Percentiles rank a stretch among this genome's conserved stretches.
These are phyloP conservation scores for Ophiosphaerella herpotricha DNA, from an alignment of 2,329 filamentous ascomycete species.

Conservation along the genomic window DNA sequence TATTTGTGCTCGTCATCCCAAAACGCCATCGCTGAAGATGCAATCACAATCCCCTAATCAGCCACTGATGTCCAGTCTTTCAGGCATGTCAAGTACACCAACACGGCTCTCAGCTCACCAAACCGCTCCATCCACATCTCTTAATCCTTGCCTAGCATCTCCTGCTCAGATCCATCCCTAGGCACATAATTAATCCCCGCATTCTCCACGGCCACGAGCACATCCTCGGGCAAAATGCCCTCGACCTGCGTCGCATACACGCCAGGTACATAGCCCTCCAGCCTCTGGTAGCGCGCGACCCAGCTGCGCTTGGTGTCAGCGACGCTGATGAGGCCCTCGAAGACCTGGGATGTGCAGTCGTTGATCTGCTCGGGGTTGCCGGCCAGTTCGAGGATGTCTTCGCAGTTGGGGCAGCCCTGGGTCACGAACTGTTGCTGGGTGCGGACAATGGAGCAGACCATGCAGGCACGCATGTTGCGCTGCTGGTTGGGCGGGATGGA, in stretches of 20 bases:
- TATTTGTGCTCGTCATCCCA: constrained; percentile 11
- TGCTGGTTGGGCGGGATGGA: constrained; percentile 76
- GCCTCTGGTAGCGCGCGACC: constrained; percentile 95
- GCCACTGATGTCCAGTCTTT: not conserved
- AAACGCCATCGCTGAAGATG: constrained; percentile 36
- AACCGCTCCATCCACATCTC: not conserved
- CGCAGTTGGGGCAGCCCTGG: constrained; percentile 95
- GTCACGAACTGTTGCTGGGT: constrained; percentile 79
- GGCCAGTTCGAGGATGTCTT: constrained; percentile 83
- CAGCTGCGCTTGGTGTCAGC: constrained; percentile 83
- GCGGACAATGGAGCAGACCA: constrained; percentile 97
- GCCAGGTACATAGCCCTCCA: constrained; percentile 85
- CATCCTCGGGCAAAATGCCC: constrained; percentile 69
- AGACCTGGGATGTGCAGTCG: constrained; percentile 94
- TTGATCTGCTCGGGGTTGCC: constrained; percentile 80
- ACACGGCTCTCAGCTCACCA: not conserved
- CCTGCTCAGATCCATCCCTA: constrained; percentile 44
- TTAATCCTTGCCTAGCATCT: constrained; percentile 41
- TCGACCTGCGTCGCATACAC: constrained; percentile 96
- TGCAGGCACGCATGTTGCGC: constrained; percentile 91
- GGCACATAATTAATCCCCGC: constrained; percentile 66
- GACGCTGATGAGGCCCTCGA: constrained; percentile 87
- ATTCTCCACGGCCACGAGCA: constrained; percentile 60
- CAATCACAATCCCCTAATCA: not conserved
- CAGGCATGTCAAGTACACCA: too few species aligned